Evolutionary conservation across 257 asterid genomes (phyloP).

Genomic region (Solanum habrochaites): DNA sequence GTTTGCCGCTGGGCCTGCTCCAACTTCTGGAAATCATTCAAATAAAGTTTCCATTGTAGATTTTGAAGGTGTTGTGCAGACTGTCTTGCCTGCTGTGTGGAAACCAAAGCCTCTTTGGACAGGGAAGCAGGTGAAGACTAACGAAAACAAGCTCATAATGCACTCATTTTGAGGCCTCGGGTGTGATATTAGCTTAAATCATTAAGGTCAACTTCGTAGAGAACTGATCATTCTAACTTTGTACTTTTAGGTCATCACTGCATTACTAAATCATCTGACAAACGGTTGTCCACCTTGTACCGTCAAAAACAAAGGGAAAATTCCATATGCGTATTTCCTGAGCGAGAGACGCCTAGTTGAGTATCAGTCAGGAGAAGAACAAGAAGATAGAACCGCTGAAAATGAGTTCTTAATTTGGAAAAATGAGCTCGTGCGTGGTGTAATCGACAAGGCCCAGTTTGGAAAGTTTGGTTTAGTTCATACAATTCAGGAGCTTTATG

Average conservation of each 20-base stretch:
- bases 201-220: background rate
- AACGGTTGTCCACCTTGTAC: conserved; percentile 74
- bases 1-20: conserved; percentile 33
- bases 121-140: conserved; percentile 76
- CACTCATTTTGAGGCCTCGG: background rate
- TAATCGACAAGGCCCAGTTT: conserved; percentile 96
- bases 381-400: conserved; percentile 60
- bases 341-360: conserved; percentile 3
- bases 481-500: conserved; percentile 93
- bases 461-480: conserved; percentile 96
- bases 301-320: conserved; percentile 64
- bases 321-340: conserved; percentile 63
- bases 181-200: background rate
- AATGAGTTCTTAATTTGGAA: conserved; percentile 75
- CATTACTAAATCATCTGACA: conserved; percentile 79
- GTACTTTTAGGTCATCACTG: conserved; percentile 63
- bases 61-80: conserved; percentile 46
- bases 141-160: background rate
- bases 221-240: background rate
- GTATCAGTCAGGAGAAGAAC: conserved; percentile 12
- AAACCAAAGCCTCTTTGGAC: conserved; percentile 98
- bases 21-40: conserved; percentile 23
- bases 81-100: conserved; percentile 77
- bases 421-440: conserved; percentile 92
- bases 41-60: conserved; percentile 43